phyloP scores from a whole-genome alignment of 2,329 filamentous ascomycete genomes.

The Colletotrichum sp. region DNA sequence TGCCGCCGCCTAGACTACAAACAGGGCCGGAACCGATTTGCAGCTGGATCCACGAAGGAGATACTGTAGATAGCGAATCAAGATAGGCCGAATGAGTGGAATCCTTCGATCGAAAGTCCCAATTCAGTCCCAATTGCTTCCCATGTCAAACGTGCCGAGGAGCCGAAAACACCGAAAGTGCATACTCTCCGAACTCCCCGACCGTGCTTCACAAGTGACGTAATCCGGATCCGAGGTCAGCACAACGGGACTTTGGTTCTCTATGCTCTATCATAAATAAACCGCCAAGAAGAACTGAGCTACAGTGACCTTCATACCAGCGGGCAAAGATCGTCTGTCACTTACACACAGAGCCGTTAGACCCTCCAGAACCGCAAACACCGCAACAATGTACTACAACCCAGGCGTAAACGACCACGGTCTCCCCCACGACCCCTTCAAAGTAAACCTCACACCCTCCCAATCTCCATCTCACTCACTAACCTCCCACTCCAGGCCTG shows the following conservation, averaged over 20 bases:
- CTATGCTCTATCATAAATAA: neutral
- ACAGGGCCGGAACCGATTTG: too few species aligned
- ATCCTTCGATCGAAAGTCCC: neutral
- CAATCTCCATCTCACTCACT: neutral
- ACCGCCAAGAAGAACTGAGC: neutral
- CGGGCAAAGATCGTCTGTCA: neutral
- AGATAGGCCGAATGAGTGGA: neutral
- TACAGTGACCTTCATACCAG: accelerated
- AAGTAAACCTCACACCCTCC: neutral
- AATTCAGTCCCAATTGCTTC: neutral
- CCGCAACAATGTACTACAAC: constrained; percentile 1
- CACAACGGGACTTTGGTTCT: neutral
- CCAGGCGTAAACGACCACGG: neutral
- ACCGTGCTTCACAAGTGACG: neutral
- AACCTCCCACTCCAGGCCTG: neutral
- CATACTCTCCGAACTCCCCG: neutral
- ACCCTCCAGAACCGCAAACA: constrained; percentile 20
- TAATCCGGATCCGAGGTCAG: neutral
- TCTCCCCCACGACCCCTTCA: neutral
- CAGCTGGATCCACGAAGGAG: too few species aligned
- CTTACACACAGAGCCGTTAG: neutral
- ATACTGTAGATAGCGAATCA: neutral
- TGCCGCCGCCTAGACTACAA: too few species aligned
- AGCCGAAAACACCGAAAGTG: neutral
- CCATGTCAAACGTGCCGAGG: neutral